These are phyloP conservation scores for Agarophyton chilense DNA, from an alignment of 23 red algal species.

Conservation along the genomic window DNA sequence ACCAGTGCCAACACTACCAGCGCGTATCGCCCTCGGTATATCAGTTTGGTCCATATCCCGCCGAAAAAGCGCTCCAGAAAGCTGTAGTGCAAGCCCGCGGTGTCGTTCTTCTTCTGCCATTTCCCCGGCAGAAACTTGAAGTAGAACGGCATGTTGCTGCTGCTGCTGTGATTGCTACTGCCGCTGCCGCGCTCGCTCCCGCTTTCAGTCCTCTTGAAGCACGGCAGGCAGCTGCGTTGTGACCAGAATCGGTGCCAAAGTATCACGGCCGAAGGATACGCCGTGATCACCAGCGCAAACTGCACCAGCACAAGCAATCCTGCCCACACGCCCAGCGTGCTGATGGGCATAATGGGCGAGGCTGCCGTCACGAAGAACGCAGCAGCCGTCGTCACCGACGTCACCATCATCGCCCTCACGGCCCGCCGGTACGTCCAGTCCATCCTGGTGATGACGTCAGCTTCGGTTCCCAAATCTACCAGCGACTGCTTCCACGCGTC, in stretches of 20 bases:
- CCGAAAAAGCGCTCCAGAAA: slow-evolving; percentile 75
- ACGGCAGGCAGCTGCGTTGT: neutral
- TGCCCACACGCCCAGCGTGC: slow-evolving; percentile 79
- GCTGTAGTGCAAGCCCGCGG: slow-evolving; percentile 8
- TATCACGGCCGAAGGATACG: slow-evolving; percentile 71
- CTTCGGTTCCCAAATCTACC: slow-evolving; percentile 36
- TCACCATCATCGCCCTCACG: slow-evolving; percentile 70
- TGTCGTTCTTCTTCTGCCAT: slow-evolving; percentile 10
- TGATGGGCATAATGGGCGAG: slow-evolving; percentile 79
- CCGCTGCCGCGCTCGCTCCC: neutral
- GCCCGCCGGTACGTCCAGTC: slow-evolving; percentile 63
- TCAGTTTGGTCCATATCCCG: slow-evolving; percentile 33
- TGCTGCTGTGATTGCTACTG: too few relatives aligned
- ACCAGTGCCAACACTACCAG: slow-evolving; percentile 36
- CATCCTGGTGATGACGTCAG: slow-evolving; percentile 43
- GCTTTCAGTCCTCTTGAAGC: neutral
- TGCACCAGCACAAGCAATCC: slow-evolving; percentile 64
- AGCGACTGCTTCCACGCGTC: slow-evolving; percentile 77
- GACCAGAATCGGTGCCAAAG: slow-evolving; percentile 65
- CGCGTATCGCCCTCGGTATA: slow-evolving; percentile 31
- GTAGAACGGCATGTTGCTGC: slow-evolving; percentile 26
- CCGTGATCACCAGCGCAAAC: slow-evolving; percentile 63
- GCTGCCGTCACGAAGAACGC: slow-evolving; percentile 82
- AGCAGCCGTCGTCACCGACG: slow-evolving; percentile 71
- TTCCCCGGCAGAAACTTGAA: neutral